A percentile compares a stretch with the other conserved stretches of the same genome.
Evolutionary conservation across 2,329 filamentous ascomycete species (phyloP).

Genomic region (Beauveria australis): DNA sequence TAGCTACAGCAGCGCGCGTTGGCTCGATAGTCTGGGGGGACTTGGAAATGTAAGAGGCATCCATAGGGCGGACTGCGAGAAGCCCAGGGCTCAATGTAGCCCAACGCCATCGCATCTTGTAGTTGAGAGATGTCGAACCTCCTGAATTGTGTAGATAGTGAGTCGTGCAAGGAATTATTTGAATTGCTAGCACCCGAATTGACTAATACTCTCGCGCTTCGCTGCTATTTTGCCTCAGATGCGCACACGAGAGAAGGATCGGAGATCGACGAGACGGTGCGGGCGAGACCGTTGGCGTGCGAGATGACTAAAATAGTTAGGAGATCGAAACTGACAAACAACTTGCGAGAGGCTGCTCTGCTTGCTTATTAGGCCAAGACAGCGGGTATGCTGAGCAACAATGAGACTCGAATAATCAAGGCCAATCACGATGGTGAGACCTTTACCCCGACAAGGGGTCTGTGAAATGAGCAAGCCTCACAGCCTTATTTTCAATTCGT

Average conservation of each 20-base stretch:
- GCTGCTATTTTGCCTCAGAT: neutral
- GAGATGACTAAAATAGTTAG: neutral
- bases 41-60: neutral
- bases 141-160: neutral
- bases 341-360: neutral
- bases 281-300: neutral
- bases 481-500: neutral
- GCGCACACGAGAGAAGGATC: neutral
- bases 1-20: neutral
- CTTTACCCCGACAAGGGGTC: neutral
- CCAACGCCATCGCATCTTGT: neutral
- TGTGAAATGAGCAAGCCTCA: neutral
- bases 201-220: neutral
- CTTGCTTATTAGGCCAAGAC: neutral
- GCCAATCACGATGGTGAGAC: neutral
- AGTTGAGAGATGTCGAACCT: neutral
- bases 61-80: neutral
- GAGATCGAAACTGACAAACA: neutral
- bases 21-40: neutral
- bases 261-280: neutral
- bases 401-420: neutral
- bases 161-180: neutral
- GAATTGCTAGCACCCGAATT: too few relatives aligned
- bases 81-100: neutral
- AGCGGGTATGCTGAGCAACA: neutral